phyloP scores from a whole-genome alignment of 352 stramenopile species.

The Nothophytophthora sp. region DNA sequence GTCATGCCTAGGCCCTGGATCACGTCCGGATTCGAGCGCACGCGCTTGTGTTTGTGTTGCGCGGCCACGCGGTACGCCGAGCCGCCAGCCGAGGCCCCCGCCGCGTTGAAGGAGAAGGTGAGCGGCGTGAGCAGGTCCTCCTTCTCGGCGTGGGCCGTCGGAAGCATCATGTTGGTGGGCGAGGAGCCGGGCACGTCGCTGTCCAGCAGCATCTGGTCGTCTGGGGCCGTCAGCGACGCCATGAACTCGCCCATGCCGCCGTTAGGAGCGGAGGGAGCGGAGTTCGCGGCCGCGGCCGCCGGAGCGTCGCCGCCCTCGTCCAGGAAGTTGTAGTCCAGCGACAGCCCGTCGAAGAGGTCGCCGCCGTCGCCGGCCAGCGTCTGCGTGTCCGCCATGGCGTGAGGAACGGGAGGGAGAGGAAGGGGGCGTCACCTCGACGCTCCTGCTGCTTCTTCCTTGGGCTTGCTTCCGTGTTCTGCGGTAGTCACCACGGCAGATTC shows the following conservation, averaged over 20 bases:
- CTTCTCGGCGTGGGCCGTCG: constrained; percentile 26
- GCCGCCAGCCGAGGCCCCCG: constrained; percentile 1
- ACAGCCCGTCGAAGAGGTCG: constrained; percentile 52
- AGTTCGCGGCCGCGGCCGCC: constrained; percentile 1
- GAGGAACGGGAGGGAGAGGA: constrained; percentile 5
- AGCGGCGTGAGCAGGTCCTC: constrained; percentile 50
- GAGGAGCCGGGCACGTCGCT: constrained; percentile 38
- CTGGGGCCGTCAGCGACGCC: neutral
- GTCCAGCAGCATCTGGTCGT: constrained; percentile 58
- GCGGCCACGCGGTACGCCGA: constrained; percentile 40
- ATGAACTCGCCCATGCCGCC: constrained; percentile 11
- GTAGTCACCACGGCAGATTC: no score
- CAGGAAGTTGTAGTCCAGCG: constrained; percentile 58
- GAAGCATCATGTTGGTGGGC: constrained; percentile 25
- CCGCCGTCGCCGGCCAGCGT: constrained; percentile 14
- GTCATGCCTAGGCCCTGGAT: constrained; percentile 39
- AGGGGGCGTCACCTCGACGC: constrained; percentile 2
- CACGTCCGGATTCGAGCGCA: constrained; percentile 61
- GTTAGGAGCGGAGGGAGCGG: neutral
- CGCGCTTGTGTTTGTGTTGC: constrained; percentile 64
- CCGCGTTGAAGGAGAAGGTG: constrained; percentile 37
- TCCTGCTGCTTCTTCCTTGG: constrained; percentile 11
- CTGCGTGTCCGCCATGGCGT: constrained; percentile 45
- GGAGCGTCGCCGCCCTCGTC: constrained; percentile 8
- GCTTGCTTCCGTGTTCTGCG: constrained; percentile 13